These are phyloP conservation scores for Colletotrichum tamarilloi DNA, from an alignment of 2,329 filamentous ascomycete species.

Conservation along the genomic window DNA sequence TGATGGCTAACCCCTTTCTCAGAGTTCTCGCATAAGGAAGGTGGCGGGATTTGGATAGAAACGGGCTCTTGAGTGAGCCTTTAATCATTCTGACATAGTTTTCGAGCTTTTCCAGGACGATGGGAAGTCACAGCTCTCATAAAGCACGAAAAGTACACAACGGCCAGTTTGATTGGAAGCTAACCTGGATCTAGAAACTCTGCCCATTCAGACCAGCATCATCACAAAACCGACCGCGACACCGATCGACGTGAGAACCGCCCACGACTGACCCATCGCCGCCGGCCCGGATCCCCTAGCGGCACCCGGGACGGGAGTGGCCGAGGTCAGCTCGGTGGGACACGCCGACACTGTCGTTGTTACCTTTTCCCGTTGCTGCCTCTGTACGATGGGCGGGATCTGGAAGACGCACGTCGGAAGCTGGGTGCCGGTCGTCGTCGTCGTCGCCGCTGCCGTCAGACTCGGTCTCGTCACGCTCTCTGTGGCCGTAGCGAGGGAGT, in stretches of 20 bases:
- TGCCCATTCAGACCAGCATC: not conserved
- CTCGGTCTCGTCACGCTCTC: not conserved
- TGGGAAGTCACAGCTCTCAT: not conserved
- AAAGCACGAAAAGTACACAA: not conserved
- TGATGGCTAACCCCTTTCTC: not conserved
- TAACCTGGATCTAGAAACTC: not conserved
- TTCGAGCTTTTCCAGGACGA: not conserved
- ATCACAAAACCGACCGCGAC: not conserved
- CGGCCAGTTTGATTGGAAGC: not conserved
- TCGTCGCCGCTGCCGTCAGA: not conserved
- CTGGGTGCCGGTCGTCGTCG: not conserved
- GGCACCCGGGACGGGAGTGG: not conserved
- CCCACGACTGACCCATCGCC: not conserved
- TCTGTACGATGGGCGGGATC: not conserved
- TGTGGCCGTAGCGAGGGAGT: not conserved
- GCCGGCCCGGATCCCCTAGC: not conserved
- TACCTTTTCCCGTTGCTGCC: not conserved
- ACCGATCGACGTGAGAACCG: not conserved
- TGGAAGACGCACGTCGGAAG: slow-evolving; percentile 8
- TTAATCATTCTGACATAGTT: not conserved
- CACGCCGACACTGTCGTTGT: not conserved
- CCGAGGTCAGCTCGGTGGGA: not conserved
- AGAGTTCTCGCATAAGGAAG: not conserved
- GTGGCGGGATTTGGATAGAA: not conserved
- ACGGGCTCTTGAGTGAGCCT: too few relatives aligned